phyloP scores from a whole-genome alignment of 1,284 basidiomycete genomes.

The Ceratobasidium sp. region DNA sequence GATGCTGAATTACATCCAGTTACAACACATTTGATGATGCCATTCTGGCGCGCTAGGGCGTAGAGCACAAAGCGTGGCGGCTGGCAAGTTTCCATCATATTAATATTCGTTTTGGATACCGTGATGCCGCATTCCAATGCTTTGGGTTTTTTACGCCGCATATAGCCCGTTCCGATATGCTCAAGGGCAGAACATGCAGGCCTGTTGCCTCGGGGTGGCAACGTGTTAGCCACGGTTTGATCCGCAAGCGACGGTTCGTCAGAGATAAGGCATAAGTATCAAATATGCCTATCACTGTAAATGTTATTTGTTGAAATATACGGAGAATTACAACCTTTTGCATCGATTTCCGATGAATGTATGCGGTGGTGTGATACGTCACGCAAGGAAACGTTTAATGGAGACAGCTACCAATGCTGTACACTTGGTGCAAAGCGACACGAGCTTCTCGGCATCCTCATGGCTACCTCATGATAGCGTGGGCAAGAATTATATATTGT shows the following conservation, averaged over 20 bases:
- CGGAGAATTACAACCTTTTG: not conserved
- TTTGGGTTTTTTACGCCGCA: no score
- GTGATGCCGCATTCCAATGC: no score
- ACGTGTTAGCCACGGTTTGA: not conserved
- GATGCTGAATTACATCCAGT: no score
- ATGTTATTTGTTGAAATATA: not conserved
- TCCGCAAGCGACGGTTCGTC: no score
- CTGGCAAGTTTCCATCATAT: no score
- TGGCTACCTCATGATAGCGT: constrained; percentile 12
- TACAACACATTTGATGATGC: no score
- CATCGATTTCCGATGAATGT: not conserved
- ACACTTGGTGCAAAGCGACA: not conserved
- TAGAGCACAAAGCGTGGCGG: no score
- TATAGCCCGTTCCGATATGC: no score
- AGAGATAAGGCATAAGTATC: not conserved
- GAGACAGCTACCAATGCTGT: no score
- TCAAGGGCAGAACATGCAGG: not conserved
- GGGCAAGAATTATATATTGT: not conserved
- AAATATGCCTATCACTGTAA: not conserved
- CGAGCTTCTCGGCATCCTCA: not conserved
- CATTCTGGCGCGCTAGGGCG: no score
- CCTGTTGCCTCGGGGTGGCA: not conserved
- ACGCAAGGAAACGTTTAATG: not conserved
- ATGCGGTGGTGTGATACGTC: not conserved
- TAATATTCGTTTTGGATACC: no score